phyloP scores from a whole-genome alignment of 2,329 filamentous ascomycete genomes.

The Colletotrichum somersetense region DNA sequence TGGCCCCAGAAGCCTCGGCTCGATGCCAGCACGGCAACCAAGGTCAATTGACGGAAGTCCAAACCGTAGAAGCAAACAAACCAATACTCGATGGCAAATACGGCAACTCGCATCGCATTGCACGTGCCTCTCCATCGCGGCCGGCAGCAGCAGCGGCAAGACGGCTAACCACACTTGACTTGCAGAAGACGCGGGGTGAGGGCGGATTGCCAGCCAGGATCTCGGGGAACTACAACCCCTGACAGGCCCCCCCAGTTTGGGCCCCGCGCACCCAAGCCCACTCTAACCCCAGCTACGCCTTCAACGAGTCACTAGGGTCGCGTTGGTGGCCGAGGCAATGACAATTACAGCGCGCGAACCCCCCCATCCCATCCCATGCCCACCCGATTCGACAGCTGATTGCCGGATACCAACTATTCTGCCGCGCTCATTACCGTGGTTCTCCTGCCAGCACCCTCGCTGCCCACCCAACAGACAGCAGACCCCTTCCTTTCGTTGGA shows the following conservation, averaged over 20 bases:
- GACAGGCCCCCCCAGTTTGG: conserved; percentile 38
- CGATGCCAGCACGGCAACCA: neutral
- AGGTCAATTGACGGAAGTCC: conserved; percentile 21
- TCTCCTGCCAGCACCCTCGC: conserved; percentile 23
- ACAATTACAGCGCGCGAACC: conserved; percentile 30
- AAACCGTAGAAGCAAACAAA: conserved; percentile 21
- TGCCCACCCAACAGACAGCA: conserved; percentile 1
- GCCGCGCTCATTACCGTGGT: conserved; percentile 9
- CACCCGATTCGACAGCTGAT: conserved; percentile 30
- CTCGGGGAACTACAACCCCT: conserved; percentile 38
- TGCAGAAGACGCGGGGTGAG: conserved; percentile 37
- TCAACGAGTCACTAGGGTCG: conserved; percentile 6
- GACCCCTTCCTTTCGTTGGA: conserved; percentile 20
- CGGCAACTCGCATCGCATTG: conserved; percentile 29
- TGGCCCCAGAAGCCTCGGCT: conserved; percentile 26
- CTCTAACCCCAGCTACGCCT: conserved; percentile 13
- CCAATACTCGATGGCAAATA: neutral
- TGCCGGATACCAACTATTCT: conserved; percentile 23
- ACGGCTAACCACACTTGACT: conserved; percentile 11
- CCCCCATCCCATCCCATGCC: neutral
- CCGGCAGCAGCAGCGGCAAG: conserved; percentile 13
- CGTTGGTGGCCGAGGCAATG: conserved; percentile 39
- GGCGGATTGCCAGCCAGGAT: conserved; percentile 33
- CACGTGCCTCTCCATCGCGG: conserved; percentile 35
- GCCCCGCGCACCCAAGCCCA: conserved; percentile 29